phyloP scores from a whole-genome alignment of 345 rosid species.

The Gynandropsis gynandra region DNA sequence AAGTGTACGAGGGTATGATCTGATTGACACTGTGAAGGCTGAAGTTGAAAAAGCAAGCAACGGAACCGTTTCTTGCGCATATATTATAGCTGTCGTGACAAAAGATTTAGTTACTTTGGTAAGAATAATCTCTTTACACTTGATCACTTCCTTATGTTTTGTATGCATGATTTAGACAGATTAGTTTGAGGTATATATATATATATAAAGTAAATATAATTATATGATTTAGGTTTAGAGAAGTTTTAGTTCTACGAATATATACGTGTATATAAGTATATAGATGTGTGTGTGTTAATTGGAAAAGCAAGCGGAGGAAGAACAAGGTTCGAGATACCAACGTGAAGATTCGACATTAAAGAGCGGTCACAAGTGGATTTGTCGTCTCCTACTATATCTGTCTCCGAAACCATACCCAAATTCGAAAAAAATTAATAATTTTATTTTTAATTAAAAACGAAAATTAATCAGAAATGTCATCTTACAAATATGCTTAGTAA shows the following conservation, averaged over 20 bases:
- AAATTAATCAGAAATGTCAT: slow-evolving; percentile 28
- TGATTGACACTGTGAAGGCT: slow-evolving; percentile 39
- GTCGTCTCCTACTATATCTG: slow-evolving; percentile 22
- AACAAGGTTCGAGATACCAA: slow-evolving; percentile 36
- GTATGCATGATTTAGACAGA: too few relatives aligned
- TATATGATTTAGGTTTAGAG: too few relatives aligned
- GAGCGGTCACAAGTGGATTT: slow-evolving; percentile 28
- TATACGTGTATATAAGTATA: not conserved
- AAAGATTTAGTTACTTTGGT: slow-evolving; percentile 52
- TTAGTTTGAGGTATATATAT: not conserved
- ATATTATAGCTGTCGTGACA: slow-evolving; percentile 44
- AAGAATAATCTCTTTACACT: slow-evolving; percentile 1
- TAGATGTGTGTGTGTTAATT: not conserved
- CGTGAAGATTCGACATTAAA: slow-evolving; percentile 39
- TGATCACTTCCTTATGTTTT: too few relatives aligned
- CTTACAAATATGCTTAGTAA: slow-evolving; percentile 50
- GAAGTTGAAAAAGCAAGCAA: slow-evolving; percentile 35
- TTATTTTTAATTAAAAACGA: too few relatives aligned
- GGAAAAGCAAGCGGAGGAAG: slow-evolving; percentile 31
- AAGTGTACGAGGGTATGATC: slow-evolving; percentile 40
- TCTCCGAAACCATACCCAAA: slow-evolving; percentile 7
- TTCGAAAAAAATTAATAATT: too few relatives aligned
- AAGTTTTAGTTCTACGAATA: too few relatives aligned
- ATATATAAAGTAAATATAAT: too few relatives aligned
- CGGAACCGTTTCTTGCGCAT: slow-evolving; percentile 47